Percentiles rank a stretch among this genome's conserved stretches.
These are phyloP conservation scores for Fraxinus excelsior DNA, from an alignment of 257 asterid species.

Conservation along the genomic window DNA sequence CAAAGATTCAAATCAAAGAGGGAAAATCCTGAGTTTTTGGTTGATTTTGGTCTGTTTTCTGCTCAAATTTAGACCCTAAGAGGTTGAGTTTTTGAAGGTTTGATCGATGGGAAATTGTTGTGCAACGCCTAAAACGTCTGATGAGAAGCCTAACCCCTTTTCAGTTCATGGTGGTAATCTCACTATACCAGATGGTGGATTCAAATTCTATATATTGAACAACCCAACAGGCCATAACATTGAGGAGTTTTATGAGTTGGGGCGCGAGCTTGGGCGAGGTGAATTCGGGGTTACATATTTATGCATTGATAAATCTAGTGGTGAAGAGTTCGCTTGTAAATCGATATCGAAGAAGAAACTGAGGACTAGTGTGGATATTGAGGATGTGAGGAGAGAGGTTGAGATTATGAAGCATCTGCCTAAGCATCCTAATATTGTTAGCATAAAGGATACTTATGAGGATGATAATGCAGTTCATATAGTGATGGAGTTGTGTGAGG, in stretches of 20 bases:
- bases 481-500: slow-evolving; percentile 77
- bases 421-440: slow-evolving; percentile 53
- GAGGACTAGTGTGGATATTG: slow-evolving; percentile 58
- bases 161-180: slow-evolving; percentile 24
- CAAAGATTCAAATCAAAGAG: slow-evolving; percentile 3
- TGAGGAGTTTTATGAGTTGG: slow-evolving; percentile 44
- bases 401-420: slow-evolving; percentile 73
- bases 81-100: neutral
- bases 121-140: slow-evolving; percentile 45
- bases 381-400: slow-evolving; percentile 69
- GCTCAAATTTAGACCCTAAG: slow-evolving; percentile 10
- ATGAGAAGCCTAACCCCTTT: slow-evolving; percentile 41
- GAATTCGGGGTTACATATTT: slow-evolving; percentile 66
- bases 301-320: slow-evolving; percentile 48
- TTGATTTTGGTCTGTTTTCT: slow-evolving; percentile 15
- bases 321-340: slow-evolving; percentile 56
- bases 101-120: slow-evolving; percentile 56
- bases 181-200: slow-evolving; percentile 29
- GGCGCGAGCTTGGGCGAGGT: slow-evolving; percentile 61
- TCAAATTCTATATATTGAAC: slow-evolving; percentile 40
- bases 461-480: slow-evolving; percentile 61
- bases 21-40: slow-evolving; percentile 15
- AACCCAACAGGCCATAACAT: slow-evolving; percentile 42
- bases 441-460: slow-evolving; percentile 57
- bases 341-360: slow-evolving; percentile 66